These are phyloP conservation scores for Pichia californica DNA, from an alignment of 805 yeast species.

Conservation along the genomic window DNA sequence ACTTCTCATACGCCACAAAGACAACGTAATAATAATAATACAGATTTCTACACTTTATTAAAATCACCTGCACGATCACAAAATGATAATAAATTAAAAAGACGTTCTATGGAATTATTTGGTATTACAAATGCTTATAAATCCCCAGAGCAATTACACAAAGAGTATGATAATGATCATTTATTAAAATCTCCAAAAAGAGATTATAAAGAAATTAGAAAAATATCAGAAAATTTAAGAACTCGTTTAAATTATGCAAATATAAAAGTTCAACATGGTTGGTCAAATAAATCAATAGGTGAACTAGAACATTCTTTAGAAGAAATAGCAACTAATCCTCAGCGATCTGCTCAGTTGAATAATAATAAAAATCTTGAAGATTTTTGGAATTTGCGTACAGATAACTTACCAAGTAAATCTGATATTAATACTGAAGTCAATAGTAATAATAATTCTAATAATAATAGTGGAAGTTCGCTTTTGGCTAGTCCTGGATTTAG, in stretches of 20 bases:
- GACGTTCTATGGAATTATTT: conserved; percentile 29
- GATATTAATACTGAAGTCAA: not conserved
- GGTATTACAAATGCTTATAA: conserved; percentile 20
- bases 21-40: conserved; percentile 23
- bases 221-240: conserved; percentile 31
- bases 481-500: conserved; percentile 3
- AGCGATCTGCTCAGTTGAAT: conserved; percentile 7
- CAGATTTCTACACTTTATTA: conserved; percentile 30
- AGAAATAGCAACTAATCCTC: conserved; percentile 15
- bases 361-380: conserved; percentile 18
- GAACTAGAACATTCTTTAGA: conserved; percentile 26
- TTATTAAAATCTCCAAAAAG: conserved; percentile 14
- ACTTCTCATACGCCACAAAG: conserved; percentile 22
- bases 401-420: conserved; percentile 17
- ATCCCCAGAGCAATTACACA: conserved; percentile 19
- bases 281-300: conserved; percentile 25
- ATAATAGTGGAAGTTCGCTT: no score
- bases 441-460: not conserved
- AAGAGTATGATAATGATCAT: conserved; percentile 9
- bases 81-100: conserved; percentile 17
- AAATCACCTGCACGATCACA: conserved; percentile 27
- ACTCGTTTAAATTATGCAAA: conserved; percentile 33
- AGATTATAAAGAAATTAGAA: conserved; percentile 28
- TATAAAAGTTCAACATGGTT: conserved; percentile 32
- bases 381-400: conserved; percentile 25